Base-by-base conservation (phyloP, 2,329 filamentous ascomycete genomes). In the Trichoderma gracile region DNA sequence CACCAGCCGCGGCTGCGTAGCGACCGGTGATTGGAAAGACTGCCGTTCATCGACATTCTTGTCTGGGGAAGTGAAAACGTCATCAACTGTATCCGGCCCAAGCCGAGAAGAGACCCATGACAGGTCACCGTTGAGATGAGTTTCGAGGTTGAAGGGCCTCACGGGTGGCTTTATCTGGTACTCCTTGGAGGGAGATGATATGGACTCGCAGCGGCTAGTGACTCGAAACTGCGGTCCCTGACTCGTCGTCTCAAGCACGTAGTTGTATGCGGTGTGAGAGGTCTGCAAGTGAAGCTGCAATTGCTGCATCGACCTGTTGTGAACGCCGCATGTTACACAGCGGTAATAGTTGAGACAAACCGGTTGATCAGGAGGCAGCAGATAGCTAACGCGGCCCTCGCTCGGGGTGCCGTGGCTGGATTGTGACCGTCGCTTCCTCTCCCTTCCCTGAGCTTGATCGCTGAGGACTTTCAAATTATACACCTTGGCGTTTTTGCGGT, bases 401-500 rank as follows among this genome's bases (percentile, higher is more conserved):
- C 73, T 75, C 43, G 67, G 65, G 25, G 67, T 69, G 66, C 64
- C 54, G 56, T 73, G 67, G 63, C 70, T 63, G 66, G 66, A 67
- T 65, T 72, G 68, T 64, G 70, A 66, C 63, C 70, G 70, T 70
- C 78, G 78, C 67, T 80, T 82, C 66, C 78, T 79, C 49, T 82
- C 80, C 68, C 79, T 83, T 4, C 84, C 84, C 58, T 84, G 79
- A 6, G 84, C 83, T 68, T 84, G 82, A 68, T 85, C 83, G 72
- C 82, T 87, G 17, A 88, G 74, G 14, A 82, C 77, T 71, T 86
- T 87, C 43, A 88, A 73, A 67, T 88, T 88, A 70, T 88, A 88
- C 23, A 80, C 79, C 66, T 82, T 82, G 63, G 79, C 80, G 47
- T 76, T 77, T 19, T 74, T 78, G 59, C 84, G 79, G 17, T 76